Percentiles rank a stretch among this genome's conserved stretches.
phyloP scores from a whole-genome alignment of 2,329 filamentous ascomycete species.

The Trichoderma lentiforme region DNA sequence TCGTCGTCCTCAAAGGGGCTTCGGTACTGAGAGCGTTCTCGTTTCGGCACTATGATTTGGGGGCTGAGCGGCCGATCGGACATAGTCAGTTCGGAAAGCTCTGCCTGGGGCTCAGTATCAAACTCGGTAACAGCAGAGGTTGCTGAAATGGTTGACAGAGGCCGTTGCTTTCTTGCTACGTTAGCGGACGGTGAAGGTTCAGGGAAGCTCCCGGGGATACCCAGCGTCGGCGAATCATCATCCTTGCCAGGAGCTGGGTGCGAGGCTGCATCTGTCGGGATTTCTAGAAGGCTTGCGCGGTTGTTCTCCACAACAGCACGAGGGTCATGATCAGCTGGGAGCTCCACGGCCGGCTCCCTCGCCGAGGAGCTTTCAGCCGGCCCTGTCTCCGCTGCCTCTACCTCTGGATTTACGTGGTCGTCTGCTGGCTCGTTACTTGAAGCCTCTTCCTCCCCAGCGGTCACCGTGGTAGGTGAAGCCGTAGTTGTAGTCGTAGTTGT shows the following conservation, averaged over 20 bases:
- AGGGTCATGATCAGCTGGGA: not conserved
- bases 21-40: constrained; percentile 43
- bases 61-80: constrained; percentile 31
- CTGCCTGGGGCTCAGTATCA: constrained; percentile 67
- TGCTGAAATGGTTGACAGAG: constrained; percentile 57
- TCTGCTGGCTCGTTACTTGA: not conserved
- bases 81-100: constrained; percentile 41
- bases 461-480: constrained; percentile 7
- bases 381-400: not conserved
- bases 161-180: constrained; percentile 37
- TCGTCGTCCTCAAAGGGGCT: constrained; percentile 50
- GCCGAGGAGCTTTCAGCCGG: not conserved
- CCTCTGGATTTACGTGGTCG: not conserved
- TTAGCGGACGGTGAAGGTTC: constrained; percentile 40
- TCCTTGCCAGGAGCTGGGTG: constrained; percentile 16
- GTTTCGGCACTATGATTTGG: constrained; percentile 25
- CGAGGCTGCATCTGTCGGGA: constrained; percentile 16
- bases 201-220: constrained; percentile 62
- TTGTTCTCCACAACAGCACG: not conserved
- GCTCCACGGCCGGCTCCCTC: constrained; percentile 1
- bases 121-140: constrained; percentile 66
- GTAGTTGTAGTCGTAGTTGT: not conserved
- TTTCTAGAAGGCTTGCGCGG: constrained; percentile 9
- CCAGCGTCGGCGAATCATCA: constrained; percentile 62
- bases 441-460: not conserved